Evolutionary conservation across 2,329 filamentous ascomycete genomes (phyloP).

Genomic region (Fusarium piperis): DNA sequence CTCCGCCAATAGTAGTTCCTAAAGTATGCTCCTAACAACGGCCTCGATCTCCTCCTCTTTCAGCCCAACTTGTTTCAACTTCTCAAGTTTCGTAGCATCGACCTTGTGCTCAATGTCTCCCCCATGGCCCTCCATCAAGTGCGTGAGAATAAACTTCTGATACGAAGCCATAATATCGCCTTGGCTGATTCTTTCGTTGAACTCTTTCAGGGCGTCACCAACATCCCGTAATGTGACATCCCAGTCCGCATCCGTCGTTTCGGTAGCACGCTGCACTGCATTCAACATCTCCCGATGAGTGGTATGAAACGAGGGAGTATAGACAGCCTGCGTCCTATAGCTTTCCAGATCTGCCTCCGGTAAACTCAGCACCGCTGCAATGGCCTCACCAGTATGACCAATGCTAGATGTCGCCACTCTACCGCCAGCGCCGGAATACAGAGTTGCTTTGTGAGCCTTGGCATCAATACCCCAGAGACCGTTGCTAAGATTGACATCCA

Average conservation of each 20-base stretch:
- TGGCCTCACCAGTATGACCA: neutral
- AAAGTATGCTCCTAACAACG: neutral
- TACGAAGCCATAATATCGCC: neutral
- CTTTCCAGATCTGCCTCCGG: neutral
- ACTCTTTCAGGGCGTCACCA: slow-evolving; percentile 1
- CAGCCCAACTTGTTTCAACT: slow-evolving; percentile 4
- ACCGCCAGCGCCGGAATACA: neutral
- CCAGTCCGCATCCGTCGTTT: slow-evolving; percentile 13
- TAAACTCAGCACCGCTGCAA: slow-evolving; percentile 7
- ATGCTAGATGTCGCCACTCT: slow-evolving; percentile 5
- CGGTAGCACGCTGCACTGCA: slow-evolving; percentile 3
- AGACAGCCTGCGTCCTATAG: slow-evolving; percentile 20
- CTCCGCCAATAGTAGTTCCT: neutral
- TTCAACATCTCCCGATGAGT: slow-evolving; percentile 15
- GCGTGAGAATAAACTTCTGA: slow-evolving; percentile 21
- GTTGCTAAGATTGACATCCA: slow-evolving; percentile 7
- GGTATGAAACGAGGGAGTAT: neutral
- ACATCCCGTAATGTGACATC: neutral
- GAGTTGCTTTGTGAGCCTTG: slow-evolving; percentile 4
- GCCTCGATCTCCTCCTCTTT: neutral
- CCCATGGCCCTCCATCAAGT: slow-evolving; percentile 7
- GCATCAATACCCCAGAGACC: slow-evolving; percentile 19
- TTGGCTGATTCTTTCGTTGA: slow-evolving; percentile 1
- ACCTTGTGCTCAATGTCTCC: slow-evolving; percentile 16
- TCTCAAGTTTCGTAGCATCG: neutral